These are phyloP conservation scores for Microbotryum lychnidis-dioicae DNA, from an alignment of 1,284 basidiomycete genomes.

Conservation along the genomic window DNA sequence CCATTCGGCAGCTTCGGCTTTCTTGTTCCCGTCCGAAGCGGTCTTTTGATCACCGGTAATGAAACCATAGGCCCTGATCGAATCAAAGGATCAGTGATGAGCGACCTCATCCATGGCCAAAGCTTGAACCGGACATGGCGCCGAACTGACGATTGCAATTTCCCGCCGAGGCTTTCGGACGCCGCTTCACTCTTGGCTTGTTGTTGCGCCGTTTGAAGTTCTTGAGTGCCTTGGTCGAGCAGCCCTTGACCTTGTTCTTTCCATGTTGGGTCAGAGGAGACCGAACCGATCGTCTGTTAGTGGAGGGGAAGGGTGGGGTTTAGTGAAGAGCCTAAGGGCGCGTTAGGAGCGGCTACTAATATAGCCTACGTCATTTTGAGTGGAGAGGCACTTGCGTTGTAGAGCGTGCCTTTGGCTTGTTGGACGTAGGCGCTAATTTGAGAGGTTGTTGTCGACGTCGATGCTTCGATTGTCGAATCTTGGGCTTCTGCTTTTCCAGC, in stretches of 20 bases:
- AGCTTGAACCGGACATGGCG: background rate
- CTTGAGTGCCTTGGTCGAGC: conserved; percentile 33
- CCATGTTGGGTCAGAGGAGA: conserved; percentile 29
- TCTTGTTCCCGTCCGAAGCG: conserved; percentile 39
- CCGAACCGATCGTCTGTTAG: conserved; percentile 9
- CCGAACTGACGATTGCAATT: conserved; percentile 39
- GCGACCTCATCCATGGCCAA: background rate
- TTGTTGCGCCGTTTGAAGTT: conserved; percentile 39
- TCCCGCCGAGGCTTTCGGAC: conserved; percentile 36
- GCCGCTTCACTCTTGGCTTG: conserved; percentile 36
- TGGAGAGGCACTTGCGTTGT: no score
- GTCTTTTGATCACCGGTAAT: conserved; percentile 39
- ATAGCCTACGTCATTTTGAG: no score
- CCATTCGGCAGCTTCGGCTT: conserved; percentile 40
- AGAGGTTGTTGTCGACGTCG: no score
- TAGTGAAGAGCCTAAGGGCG: no score
- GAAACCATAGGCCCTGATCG: conserved; percentile 38
- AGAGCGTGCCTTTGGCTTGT: no score
- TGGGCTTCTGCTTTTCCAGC: no score
- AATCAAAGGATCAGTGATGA: no score
- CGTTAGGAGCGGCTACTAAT: no score
- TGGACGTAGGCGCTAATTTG: no score
- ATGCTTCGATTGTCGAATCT: no score
- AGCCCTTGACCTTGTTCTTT: conserved; percentile 35
- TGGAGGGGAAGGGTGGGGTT: no score